Conservation (phyloP, 345 rosid genomes). For the Excoecaria cochinchinensis region DNA sequence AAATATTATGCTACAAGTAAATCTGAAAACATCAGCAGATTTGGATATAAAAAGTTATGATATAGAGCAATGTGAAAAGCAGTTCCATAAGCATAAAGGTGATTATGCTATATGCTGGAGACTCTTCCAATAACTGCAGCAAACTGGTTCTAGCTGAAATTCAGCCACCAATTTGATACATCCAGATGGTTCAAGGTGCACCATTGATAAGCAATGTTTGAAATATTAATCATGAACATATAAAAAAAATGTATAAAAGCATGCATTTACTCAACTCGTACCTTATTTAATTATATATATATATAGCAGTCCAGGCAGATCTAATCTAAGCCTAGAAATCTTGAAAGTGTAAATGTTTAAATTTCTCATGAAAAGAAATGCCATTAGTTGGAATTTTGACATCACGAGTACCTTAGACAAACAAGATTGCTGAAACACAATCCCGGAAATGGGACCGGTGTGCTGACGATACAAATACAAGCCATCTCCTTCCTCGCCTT, state of each 20-base stretch:
- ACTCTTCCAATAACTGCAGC: not conserved
- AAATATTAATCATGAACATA: too few species aligned
- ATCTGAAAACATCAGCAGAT: too few species aligned
- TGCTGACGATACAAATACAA: slow-evolving; percentile 60
- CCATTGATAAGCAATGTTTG: not conserved
- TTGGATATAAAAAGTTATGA: too few species aligned
- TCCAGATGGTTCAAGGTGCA: not conserved
- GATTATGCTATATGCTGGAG: not conserved
- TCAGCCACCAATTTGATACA: not conserved
- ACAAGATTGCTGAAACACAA: slow-evolving; percentile 53
- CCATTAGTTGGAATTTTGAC: not conserved
- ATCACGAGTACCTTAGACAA: slow-evolving; percentile 53
- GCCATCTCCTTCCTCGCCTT: slow-evolving; percentile 44
- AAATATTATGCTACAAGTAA: too few species aligned
- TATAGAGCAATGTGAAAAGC: too few species aligned
- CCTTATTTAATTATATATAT: too few species aligned
- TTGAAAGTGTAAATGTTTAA: not conserved
- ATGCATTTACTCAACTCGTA: too few species aligned
- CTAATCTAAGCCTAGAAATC: not conserved
- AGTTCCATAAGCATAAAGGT: too few species aligned
- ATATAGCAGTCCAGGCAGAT: not conserved
- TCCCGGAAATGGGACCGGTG: slow-evolving; percentile 55
- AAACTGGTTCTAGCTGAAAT: not conserved
- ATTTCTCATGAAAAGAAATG: not conserved
- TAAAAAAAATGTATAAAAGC: too few species aligned